Base-by-base conservation (phyloP, 345 rosid species). In the Triadica sebifera region DNA sequence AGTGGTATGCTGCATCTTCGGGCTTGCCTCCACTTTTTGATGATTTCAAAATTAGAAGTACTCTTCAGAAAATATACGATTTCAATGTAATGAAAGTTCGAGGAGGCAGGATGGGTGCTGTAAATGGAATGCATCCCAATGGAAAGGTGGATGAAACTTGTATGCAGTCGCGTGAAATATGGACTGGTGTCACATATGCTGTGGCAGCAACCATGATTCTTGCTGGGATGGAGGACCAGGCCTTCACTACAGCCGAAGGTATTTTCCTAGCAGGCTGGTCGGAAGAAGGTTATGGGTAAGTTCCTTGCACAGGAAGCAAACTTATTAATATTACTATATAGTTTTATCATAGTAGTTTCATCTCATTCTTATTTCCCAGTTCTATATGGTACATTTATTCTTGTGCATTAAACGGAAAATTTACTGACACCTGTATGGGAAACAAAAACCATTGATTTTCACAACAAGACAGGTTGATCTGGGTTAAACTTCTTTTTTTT, bases 161-260 rank as follows among this genome's bases (percentile, higher is more conserved):
- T 83, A 95, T 95, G 99, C 99, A 95, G 81, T 95, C 98, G 17
- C 97, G 99, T 68, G 99, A 95, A 88, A 89, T 95, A 81, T 95
- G 99, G 99, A 80, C 97, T 6, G 99, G 99, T 38, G 98, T 95
- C 46, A 95, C 99, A 17, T 93, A 95, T 71, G 98, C 81, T 56
- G 93, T 90, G 69, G 97, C 98, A 12, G 95, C 99, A 65, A 90
- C 82, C 50, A 92, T 95, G 99, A 90, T 95, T 78, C 95, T 85
- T 67, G 88, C 95, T 72, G 98, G 99, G 75, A 92, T 91, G 98
- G 94, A 91, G 79, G 93, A 95, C 37, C 85, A 92, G 81, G 99
- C 90, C 19, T 95, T 95, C 82, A 78, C 87, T 51, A 82, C 98
- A 8, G 99, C 99, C 46, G 89, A 91, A 77, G 99, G 99, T 37